These are phyloP conservation scores for Oehlia diaphana DNA, from an alignment of 192 early-diverging fungal genomes.

Conservation along the genomic window DNA sequence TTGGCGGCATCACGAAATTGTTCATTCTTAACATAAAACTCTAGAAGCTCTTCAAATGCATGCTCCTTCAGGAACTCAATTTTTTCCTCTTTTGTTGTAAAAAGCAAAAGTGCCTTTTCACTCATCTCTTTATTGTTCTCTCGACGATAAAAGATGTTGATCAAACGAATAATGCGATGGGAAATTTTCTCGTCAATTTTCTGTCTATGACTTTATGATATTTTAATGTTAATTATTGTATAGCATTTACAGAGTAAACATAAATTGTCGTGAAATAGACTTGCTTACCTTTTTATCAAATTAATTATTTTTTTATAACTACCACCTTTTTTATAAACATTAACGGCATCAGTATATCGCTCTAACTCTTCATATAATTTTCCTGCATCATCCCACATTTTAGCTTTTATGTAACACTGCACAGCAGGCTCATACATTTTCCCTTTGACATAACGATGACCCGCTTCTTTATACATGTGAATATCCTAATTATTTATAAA, in stretches of 20 bases:
- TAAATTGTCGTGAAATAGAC: background rate
- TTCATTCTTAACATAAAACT: background rate
- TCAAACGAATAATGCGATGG: background rate
- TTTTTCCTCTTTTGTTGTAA: too few species aligned
- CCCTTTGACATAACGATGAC: background rate
- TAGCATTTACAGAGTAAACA: too few species aligned
- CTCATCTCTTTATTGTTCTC: too few species aligned
- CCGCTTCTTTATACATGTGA: slow-evolving; percentile 15
- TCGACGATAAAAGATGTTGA: background rate
- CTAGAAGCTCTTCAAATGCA: too few species aligned
- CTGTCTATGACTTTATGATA: background rate
- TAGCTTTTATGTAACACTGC: background rate
- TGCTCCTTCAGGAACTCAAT: too few species aligned
- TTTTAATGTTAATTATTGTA: background rate
- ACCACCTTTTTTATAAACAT: slow-evolving; percentile 10
- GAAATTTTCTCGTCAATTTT: slow-evolving; percentile 1
- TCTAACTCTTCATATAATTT: slow-evolving; percentile 1
- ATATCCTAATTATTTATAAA: background rate
- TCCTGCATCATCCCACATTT: background rate
- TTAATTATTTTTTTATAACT: background rate
- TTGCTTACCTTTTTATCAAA: slow-evolving; percentile 23
- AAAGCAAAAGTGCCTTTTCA: too few species aligned
- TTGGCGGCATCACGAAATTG: background rate
- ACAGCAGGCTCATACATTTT: slow-evolving; percentile 11
- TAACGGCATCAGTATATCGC: background rate